Evolutionary conservation across 345 rosid species (phyloP).

Genomic region (Durio zibethinus): DNA sequence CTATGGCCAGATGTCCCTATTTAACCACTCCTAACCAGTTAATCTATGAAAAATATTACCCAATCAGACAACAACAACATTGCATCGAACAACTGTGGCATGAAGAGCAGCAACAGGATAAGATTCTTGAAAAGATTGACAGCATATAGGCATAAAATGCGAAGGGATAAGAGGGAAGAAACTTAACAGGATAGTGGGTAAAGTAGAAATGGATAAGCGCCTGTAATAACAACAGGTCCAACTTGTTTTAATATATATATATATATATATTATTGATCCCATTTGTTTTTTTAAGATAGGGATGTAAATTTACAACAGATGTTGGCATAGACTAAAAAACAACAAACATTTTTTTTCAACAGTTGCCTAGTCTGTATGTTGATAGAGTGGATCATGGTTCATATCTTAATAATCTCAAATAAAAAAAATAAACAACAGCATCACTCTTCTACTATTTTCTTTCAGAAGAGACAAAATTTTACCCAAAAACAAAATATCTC

Average conservation of each 20-base stretch:
- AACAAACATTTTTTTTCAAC: too few relatives aligned
- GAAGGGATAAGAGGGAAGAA: not conserved
- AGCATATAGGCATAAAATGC: not conserved
- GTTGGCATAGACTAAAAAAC: too few relatives aligned
- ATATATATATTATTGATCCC: too few relatives aligned
- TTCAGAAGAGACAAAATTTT: conserved; percentile 1
- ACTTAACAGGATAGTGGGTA: not conserved
- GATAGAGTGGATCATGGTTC: too few relatives aligned
- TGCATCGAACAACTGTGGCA: not conserved
- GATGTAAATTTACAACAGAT: not conserved
- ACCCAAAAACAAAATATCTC: conserved; percentile 6
- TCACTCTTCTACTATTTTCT: not conserved
- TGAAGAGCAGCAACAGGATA: not conserved
- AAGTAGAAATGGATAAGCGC: too few relatives aligned
- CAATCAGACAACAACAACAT: not conserved
- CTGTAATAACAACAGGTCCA: too few relatives aligned
- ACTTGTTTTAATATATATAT: too few relatives aligned
- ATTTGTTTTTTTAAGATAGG: not conserved
- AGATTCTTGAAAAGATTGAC: not conserved
- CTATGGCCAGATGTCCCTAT: not conserved
- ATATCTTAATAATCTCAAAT: too few relatives aligned
- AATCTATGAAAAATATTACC: not conserved
- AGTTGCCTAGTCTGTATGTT: too few relatives aligned
- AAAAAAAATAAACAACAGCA: not conserved
- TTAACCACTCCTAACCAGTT: not conserved